Percentiles rank a stretch among this genome's conserved stretches.
These are phyloP conservation scores for Mortierella claussenii DNA, from an alignment of 192 early-diverging fungal genomes.

Conservation along the genomic window DNA sequence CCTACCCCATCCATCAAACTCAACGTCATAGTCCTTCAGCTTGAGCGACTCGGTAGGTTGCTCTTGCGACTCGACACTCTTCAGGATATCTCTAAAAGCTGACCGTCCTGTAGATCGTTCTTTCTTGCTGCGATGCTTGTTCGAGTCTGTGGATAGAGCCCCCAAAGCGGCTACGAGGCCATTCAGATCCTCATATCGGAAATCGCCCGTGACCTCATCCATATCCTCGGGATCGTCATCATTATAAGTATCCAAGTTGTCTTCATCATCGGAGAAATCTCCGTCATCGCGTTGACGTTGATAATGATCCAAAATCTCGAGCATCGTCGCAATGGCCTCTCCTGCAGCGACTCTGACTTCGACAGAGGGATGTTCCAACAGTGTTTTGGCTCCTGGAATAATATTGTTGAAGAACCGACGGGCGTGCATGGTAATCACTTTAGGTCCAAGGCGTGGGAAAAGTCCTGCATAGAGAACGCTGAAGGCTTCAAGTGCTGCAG, in stretches of 20 bases:
- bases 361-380: conserved; percentile 66
- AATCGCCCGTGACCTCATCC: conserved; percentile 39
- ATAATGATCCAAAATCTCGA: conserved; percentile 62
- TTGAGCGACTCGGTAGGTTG: conserved; percentile 64
- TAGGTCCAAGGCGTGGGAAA: conserved; percentile 33
- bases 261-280: conserved; percentile 42
- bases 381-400: conserved; percentile 60
- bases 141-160: conserved; percentile 66
- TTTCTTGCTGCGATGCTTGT: conserved; percentile 64
- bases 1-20: conserved; percentile 69
- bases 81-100: conserved; percentile 73
- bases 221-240: conserved; percentile 57
- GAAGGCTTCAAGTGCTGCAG: conserved; percentile 50
- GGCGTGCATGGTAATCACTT: conserved; percentile 40
- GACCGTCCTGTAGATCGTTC: conserved; percentile 67
- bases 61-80: conserved; percentile 65
- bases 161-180: conserved; percentile 66
- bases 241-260: conserved; percentile 33
- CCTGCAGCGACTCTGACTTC: conserved; percentile 75
- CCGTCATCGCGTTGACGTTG: conserved; percentile 29
- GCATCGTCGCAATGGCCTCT: conserved; percentile 79
- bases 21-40: conserved; percentile 57
- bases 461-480: conserved; percentile 48
- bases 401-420: conserved; percentile 56
- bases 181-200: conserved; percentile 66